These are phyloP conservation scores for Crithidia expoeki DNA, from an alignment of 208 protist species.

Conservation along the genomic window DNA sequence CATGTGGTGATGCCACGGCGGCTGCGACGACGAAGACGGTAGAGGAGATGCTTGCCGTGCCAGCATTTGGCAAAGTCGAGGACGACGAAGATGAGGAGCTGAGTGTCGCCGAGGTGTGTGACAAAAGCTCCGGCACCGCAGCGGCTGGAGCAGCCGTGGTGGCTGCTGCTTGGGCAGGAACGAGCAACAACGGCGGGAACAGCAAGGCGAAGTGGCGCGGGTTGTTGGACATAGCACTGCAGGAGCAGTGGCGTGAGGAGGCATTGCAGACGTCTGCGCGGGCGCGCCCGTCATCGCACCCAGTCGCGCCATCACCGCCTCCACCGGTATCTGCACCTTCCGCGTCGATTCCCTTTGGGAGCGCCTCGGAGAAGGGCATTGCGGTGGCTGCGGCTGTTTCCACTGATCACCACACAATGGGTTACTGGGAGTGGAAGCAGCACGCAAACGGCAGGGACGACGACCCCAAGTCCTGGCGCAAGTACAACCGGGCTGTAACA, in stretches of 20 bases:
- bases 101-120: too few species aligned
- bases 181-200: too few species aligned
- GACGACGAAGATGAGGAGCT: constrained; percentile 27
- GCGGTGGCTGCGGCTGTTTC: neutral
- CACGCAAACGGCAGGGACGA: constrained; percentile 37
- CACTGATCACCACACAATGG: constrained; percentile 14
- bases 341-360: constrained; percentile 21
- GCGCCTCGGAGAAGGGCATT: too few species aligned
- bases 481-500: constrained; percentile 50
- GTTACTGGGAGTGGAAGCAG: constrained; percentile 68
- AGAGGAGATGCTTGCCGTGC: constrained; percentile 59
- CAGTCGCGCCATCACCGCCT: neutral
- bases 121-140: too few species aligned
- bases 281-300: neutral
- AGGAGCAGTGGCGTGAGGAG: constrained; percentile 21
- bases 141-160: too few species aligned
- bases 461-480: constrained; percentile 50
- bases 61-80: constrained; percentile 16
- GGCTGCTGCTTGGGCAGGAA: too few species aligned
- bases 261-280: neutral
- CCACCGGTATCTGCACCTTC: constrained; percentile 1
- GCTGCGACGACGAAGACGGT: constrained; percentile 38
- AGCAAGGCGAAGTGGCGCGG: constrained; percentile 36
- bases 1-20: constrained; percentile 17
- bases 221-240: constrained; percentile 42